These are phyloP conservation scores for Mucor saturninus DNA, from an alignment of 371 early-diverging fungal genomes.

Conservation along the genomic window DNA sequence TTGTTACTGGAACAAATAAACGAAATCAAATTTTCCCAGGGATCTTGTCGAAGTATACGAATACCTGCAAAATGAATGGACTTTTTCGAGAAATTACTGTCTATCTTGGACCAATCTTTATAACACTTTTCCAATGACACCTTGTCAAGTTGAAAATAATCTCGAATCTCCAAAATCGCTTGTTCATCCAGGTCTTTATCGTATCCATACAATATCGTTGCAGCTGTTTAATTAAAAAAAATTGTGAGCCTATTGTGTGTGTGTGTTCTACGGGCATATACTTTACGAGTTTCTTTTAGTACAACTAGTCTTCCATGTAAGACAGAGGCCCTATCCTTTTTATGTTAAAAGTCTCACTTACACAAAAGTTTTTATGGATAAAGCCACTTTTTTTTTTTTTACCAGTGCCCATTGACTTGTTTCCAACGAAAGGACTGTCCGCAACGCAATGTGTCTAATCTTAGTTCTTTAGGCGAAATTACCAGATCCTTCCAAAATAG, in stretches of 20 bases:
- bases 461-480: conserved; percentile 70
- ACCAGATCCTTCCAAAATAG: conserved; percentile 65
- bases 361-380: conserved; percentile 21
- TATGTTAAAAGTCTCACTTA: background rate
- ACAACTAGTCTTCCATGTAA: conserved; percentile 31
- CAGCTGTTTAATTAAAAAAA: conserved; percentile 16
- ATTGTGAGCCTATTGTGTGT: background rate
- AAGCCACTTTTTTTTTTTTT: background rate
- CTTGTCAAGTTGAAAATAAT: conserved; percentile 82
- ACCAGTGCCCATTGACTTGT: conserved; percentile 42
- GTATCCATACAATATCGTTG: conserved; percentile 37
- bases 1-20: conserved; percentile 98
- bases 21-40: conserved; percentile 87
- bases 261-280: background rate
- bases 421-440: conserved; percentile 94
- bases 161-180: conserved; percentile 36
- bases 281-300: conserved; percentile 30
- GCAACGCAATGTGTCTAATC: conserved; percentile 79
- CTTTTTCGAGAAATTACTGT: conserved; percentile 69
- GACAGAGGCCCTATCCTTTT: conserved; percentile 24
- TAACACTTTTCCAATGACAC: conserved; percentile 67
- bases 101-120: conserved; percentile 68
- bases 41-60: conserved; percentile 85
- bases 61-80: conserved; percentile 69
- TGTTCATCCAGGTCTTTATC: conserved; percentile 21